These are phyloP conservation scores for Tricholoma sp. DNA, from an alignment of 768 basidiomycete genomes.

Conservation along the genomic window DNA sequence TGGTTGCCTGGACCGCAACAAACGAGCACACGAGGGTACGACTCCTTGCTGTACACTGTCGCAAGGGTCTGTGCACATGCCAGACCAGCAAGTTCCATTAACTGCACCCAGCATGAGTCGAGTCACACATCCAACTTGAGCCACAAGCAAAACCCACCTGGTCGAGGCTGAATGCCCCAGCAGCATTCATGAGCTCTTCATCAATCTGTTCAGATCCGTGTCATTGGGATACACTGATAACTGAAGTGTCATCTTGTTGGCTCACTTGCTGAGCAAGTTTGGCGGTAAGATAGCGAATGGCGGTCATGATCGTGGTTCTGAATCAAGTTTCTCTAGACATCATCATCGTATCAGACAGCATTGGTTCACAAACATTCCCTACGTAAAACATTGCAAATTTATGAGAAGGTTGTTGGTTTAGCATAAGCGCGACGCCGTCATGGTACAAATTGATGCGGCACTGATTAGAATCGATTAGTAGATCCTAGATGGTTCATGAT, in stretches of 20 bases:
- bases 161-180: constrained; percentile 93
- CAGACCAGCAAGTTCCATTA: constrained; percentile 96
- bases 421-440: no score
- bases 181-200: constrained; percentile 83
- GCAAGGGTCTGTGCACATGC: constrained; percentile 88
- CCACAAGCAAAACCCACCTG: constrained; percentile 45
- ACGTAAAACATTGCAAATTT: no score
- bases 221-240: neutral
- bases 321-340: neutral
- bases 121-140: neutral
- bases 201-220: constrained; percentile 60
- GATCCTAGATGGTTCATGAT: neutral
- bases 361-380: no score
- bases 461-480: no score
- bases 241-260: neutral
- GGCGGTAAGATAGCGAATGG: constrained; percentile 64
- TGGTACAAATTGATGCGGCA: no score
- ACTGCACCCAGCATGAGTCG: constrained; percentile 31
- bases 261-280: constrained; percentile 72
- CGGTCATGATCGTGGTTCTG: constrained; percentile 27
- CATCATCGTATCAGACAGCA: no score
- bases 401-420: no score
- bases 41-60: constrained; percentile 65
- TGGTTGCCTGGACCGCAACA: constrained; percentile 98
- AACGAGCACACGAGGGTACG: constrained; percentile 77